Percentiles rank a stretch among this genome's conserved stretches.
phyloP scores from a whole-genome alignment of 257 asterid species.

The Verbascum thapsus region DNA sequence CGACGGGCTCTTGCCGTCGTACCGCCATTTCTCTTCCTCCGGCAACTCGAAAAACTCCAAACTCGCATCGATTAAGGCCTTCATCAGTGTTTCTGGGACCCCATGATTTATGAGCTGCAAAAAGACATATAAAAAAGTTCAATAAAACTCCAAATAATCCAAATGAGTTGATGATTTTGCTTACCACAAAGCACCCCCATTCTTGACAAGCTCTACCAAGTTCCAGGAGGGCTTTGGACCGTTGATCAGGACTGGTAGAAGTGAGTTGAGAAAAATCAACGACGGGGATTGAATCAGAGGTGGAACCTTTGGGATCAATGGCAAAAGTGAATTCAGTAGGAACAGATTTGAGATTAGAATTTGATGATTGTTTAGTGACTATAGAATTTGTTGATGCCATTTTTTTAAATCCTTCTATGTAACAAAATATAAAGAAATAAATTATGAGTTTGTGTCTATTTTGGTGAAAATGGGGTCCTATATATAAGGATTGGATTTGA shows the following conservation, averaged over 20 bases:
- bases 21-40: conserved; percentile 37
- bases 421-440: too few relatives aligned
- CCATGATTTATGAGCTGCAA: conserved; percentile 56
- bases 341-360: conserved; percentile 5
- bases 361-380: not conserved
- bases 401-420: too few relatives aligned
- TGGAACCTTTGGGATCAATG: conserved; percentile 6
- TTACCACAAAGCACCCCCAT: conserved; percentile 55
- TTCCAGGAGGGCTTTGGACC: conserved; percentile 24
- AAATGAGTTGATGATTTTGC: too few relatives aligned
- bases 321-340: conserved; percentile 20
- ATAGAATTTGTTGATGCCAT: not conserved
- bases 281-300: conserved; percentile 35
- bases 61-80: conserved; percentile 17
- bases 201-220: conserved; percentile 41
- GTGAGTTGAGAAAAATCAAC: conserved; percentile 37
- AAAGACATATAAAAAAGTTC: too few relatives aligned
- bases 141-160: too few relatives aligned
- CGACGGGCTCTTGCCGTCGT: conserved; percentile 32
- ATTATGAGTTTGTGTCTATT: too few relatives aligned
- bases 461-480: too few relatives aligned
- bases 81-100: conserved; percentile 35
- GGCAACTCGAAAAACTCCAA: conserved; percentile 39
- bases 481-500: too few relatives aligned
- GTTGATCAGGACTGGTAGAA: conserved; percentile 29